phyloP scores from a whole-genome alignment of 345 rosid genomes.

The Salix viminalis region DNA sequence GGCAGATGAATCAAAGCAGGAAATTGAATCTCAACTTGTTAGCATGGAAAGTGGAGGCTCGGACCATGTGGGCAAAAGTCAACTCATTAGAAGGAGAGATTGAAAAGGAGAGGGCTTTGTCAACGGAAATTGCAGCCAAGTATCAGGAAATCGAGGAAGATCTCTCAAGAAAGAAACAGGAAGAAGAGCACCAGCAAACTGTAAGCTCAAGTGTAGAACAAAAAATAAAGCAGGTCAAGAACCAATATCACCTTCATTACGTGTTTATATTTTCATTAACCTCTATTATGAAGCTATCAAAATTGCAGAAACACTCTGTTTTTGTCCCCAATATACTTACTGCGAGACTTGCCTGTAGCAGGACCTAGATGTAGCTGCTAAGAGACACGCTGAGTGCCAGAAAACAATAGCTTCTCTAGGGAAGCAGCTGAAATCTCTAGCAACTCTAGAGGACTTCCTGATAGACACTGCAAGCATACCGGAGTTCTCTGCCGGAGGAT shows the following conservation, averaged over 20 bases:
- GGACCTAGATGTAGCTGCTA: conserved; percentile 77
- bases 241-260: background rate
- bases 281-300: background rate
- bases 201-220: conserved; percentile 36
- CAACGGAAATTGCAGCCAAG: conserved; percentile 45
- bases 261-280: background rate
- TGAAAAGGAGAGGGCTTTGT: conserved; percentile 48
- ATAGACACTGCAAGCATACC: conserved; percentile 63
- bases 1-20: conserved; percentile 43
- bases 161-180: conserved; percentile 42
- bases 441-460: conserved; percentile 90
- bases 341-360: conserved; percentile 21
- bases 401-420: conserved; percentile 85
- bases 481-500: conserved; percentile 29
- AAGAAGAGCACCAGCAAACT: conserved; percentile 42
- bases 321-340: background rate
- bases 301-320: background rate
- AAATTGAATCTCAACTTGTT: conserved; percentile 52
- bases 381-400: conserved; percentile 86
- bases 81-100: conserved; percentile 54
- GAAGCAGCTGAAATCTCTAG: conserved; percentile 81
- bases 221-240: conserved; percentile 74
- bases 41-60: conserved; percentile 49
- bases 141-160: conserved; percentile 66
- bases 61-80: conserved; percentile 43